Evolutionary conservation across 106 monocot species (phyloP), one percentile per base, ranked within the genome.

Genomic region (Posidonia australis): DNA sequence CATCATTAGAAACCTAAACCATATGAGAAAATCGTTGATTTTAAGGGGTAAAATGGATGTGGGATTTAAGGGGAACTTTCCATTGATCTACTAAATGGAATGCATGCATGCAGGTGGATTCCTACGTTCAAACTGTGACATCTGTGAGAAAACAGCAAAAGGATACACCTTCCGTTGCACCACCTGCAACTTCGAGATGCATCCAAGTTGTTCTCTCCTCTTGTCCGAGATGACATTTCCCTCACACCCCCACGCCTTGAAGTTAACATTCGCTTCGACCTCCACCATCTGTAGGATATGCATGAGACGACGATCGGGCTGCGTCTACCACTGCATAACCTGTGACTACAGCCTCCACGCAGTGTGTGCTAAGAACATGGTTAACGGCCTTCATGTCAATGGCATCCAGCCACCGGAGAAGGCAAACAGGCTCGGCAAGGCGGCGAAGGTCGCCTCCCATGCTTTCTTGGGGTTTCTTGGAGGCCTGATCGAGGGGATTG

Each of bases 401-500:
- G 84, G 81, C 9, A 72, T 81, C 11, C 59, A 36, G 29, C 63
- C 79, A 4, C 88, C 81, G 12, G 67, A 84, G 42, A 81, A 84
- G 57, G 1, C 44, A 2, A 77, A 67, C 60, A 44, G 53, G 65
- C 21, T 82, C 13, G 78, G 63, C 9, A 27, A 61, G 13, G 79
- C 74, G 18, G 81, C 81, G 1, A 81, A 20, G 68, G 51, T 77
- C 28, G 81, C 77, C 3, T 51, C 76, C 22, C 77, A 88, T 13
- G 71, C 71, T 31, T 16, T 88, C 19, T 59, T 79, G 19, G 76
- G 71, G 12, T 64, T 77, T 17, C 77, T 88, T 13, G 84, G 81
- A 10, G 88, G 68, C 1, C 29, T 88, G n/a, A 79, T 88, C 45
- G 84, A 88, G 42, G 88, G 88, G 1, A 81, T 88, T n/a, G 88